These are phyloP conservation scores for Chenopodium formosanum DNA, from an alignment of 148 eudicot species.

Conservation along the genomic window DNA sequence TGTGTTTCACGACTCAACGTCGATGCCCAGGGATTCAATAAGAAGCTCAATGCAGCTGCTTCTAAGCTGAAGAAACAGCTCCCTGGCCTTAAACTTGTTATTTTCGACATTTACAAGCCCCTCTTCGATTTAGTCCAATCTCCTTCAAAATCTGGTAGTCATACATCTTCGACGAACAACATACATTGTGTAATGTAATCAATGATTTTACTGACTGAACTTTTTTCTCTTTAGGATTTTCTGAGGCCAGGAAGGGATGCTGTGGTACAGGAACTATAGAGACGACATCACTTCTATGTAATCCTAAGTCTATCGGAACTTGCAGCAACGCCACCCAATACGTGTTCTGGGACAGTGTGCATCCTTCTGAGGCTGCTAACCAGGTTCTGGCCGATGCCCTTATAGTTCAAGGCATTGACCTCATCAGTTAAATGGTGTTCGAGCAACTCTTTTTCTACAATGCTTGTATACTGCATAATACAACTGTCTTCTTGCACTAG, in stretches of 20 bases:
- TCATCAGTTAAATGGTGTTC: constrained; percentile 35
- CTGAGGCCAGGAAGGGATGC: constrained; percentile 79
- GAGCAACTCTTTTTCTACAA: background rate
- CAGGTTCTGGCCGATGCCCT: constrained; percentile 72
- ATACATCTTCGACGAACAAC: background rate
- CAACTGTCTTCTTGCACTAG: background rate
- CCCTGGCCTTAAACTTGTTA: constrained; percentile 66
- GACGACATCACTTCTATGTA: constrained; percentile 79
- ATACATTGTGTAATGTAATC: background rate
- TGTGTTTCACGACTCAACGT: constrained; percentile 68
- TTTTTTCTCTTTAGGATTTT: constrained; percentile 49
- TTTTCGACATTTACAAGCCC: constrained; percentile 84
- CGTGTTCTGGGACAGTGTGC: constrained; percentile 97
- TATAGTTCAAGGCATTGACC: constrained; percentile 54
- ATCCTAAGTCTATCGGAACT: constrained; percentile 70
- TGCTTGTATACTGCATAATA: constrained; percentile 1
- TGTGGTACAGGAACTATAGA: constrained; percentile 92
- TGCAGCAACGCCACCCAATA: constrained; percentile 79
- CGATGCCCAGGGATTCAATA: constrained; percentile 73
- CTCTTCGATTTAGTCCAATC: constrained; percentile 59
- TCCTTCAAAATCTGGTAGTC: constrained; percentile 65
- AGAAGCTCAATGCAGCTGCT: constrained; percentile 70
- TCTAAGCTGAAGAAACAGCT: constrained; percentile 51
- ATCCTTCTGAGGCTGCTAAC: constrained; percentile 92
- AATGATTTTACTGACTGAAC: background rate